Evolutionary conservation across 2,329 filamentous ascomycete genomes (phyloP), one percentile per base, ranked within the genome.

Genomic region (Fusarium nurragi): DNA sequence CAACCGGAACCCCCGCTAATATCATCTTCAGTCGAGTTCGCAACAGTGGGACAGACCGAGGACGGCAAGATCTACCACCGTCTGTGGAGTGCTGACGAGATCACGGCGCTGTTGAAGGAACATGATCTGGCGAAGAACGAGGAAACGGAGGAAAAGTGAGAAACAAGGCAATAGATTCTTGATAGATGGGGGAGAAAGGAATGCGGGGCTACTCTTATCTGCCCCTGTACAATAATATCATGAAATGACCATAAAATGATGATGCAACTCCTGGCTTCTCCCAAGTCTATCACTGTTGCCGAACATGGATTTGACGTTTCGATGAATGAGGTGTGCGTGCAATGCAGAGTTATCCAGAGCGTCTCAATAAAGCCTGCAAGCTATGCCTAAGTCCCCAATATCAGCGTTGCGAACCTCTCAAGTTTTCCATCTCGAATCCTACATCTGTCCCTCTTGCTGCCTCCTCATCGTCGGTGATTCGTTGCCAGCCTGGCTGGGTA

Each of bases 31-130:
- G 94, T 99, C 76, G 95, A 99, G 77, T 99, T 99, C 76, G 96
- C 95, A 70, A 99, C 96, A 28, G 94, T 99, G 62, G 96, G 95
- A 72, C 93, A 94, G 83, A 98, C 94, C 70, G 90, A 93, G 80
- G 89, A 94, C 69, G 95, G 95, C 74, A 95, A 94, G 83, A 94
- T 99, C 79, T 99, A 98, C 83, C 95, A 99, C 81, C 92, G 97
- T 77, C 86, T 99, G 64, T 99, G 95, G 95, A 91, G 88, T 73
- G 94, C 94, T 40, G 94, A 99, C 69, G 95, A 98, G 84, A 99
- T 99, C 74, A 94, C 93, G 76, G 88, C 90, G 47, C 83, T 99
- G 78, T 83, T 99, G 74, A 97, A 94, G 85, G 93, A 98, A 84
- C 94, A 99, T 74, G 94, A 94, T 71, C 81, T 99, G 77, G 94